Base-by-base conservation (phyloP, 345 rosid species). In the Eucalyptus globulus region DNA sequence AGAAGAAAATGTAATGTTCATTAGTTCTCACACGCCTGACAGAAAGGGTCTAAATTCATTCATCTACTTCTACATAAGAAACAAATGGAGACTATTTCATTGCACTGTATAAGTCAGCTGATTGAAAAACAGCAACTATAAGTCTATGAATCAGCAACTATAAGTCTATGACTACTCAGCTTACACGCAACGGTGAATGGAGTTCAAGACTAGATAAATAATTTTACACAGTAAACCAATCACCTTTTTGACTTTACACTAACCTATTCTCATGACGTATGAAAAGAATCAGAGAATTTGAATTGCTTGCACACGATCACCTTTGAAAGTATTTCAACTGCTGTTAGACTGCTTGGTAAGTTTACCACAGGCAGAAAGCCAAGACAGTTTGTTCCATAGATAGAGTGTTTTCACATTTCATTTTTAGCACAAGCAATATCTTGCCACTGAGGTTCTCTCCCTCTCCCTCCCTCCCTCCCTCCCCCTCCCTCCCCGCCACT, bases 401-500 rank as follows among this genome's bases (percentile, higher is more conserved):
- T 67, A 31, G 76, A 65, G 4, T 5, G 26, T 34, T 34, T 69
- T 69, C 80, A 8, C 80, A 69, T 53, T 53, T 53, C 56, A 19
- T 19, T 51, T 51, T 19, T 53, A 53, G 2, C 24, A 53, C 56
- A 53, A 53, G 56, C 56, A 53, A 19, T 53, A 53, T 53, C 56
- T 8, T 53, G 56, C 56, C 56, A 53, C 22, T 53, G 56, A 53
- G 56, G 56, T 53, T 53, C 24, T 53, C 56, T 17, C 56, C 9
- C 56, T 3, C 56, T 53, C 54, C 22, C 54, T 7, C 54, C 7
- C 51, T 5, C 16, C 3, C 51, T 5, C 49, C 5, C 13, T 12
- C 49, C 3, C 1, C 6, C 16, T 40, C 1, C 51, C 51, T 0
- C 2, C 6, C 51, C 6, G 0, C 51, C 50, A 6, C 16, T 1